Evolutionary conservation across 495 filamentous ascomycete species (phyloP), one percentile per base, ranked within the genome.

Genomic region (Hypoxylon intermedium): DNA sequence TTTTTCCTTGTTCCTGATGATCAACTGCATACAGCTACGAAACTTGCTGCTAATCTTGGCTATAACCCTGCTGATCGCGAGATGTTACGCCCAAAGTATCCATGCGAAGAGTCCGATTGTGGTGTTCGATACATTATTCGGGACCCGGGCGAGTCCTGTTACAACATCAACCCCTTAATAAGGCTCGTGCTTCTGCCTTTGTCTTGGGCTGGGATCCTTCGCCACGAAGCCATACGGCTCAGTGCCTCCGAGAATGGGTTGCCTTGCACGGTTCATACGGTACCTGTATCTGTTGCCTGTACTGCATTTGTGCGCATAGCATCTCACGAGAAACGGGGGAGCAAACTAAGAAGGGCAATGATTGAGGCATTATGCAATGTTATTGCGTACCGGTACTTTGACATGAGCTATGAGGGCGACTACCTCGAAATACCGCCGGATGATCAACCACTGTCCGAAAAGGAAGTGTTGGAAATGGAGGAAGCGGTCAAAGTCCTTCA

Each of bases 371-470:
- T 56, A 18, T 3, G 3, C 12, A 11, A 15, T 11, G 40, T 46
- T 34, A 36, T 56, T 40, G 23, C 41, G 19, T 46, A 56, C 26
- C 18, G 16, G 1, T 46, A 6, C 33, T 56, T 56, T 24, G 52
- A 56, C 11, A 56, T 24, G 52, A 56, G 40, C 52, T 56, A 56
- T 20, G 52, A 56, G 11, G 52, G 52, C 0, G 41, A 56, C 20
- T 46, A 46, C 34, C 3, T 4, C 7, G 52, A 45, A 21, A 23
- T 45, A 24, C 19, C 20, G 38, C 41, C 52, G 41, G 52, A 56
- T 36, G 41, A 45, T 19, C 41, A 56, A 18, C 24, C 23, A 6
- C 13, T 13, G 7, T 37, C 52, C 19, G 52, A 56, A 9, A 41
- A 45, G 41, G 52, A 56, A 30, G 31, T 36, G 11, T 23, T 34